A percentile compares a stretch with the other conserved stretches of the same genome.
Evolutionary conservation across 2,329 filamentous ascomycete species (phyloP).

Genomic region (Chrysoporthe cubensis): DNA sequence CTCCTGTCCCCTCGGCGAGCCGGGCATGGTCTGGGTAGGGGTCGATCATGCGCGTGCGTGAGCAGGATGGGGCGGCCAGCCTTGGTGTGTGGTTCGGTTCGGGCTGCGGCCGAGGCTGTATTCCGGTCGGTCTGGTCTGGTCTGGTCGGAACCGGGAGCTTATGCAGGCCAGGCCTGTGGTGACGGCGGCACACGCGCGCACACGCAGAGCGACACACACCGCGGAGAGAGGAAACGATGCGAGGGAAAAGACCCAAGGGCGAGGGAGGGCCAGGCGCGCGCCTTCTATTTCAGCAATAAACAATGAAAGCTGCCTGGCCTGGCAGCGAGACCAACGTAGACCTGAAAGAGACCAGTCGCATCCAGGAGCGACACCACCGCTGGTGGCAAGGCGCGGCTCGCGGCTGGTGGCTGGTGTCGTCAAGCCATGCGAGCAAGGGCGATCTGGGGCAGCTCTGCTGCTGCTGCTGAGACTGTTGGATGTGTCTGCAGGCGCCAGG

Average conservation of each 20-base stretch:
- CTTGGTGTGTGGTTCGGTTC: not conserved
- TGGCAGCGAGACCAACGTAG: not conserved
- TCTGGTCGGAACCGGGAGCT: too few relatives aligned
- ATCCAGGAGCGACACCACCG: not conserved
- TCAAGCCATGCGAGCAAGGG: not conserved
- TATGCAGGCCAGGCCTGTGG: too few relatives aligned
- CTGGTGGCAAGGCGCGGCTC: too few relatives aligned
- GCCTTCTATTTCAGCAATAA: not conserved
- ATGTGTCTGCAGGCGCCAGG: not conserved
- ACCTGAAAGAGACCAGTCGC: not conserved
- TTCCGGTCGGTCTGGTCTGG: not conserved
- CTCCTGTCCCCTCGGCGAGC: conserved; percentile 12
- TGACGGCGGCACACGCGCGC: too few relatives aligned
- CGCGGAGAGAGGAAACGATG: too few relatives aligned
- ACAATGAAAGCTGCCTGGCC: not conserved
- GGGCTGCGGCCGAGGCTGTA: not conserved
- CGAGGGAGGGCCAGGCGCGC: too few relatives aligned
- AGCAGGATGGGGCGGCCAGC: not conserved
- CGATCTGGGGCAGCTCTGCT: not conserved
- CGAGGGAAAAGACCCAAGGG: too few relatives aligned
- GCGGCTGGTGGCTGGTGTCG: not conserved
- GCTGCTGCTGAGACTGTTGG: too few relatives aligned
- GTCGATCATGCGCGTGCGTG: not conserved
- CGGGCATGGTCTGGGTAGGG: conserved; percentile 26
- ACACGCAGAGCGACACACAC: too few relatives aligned